phyloP scores from a whole-genome alignment of 75 land plant species.

The Cunninghamia lanceolata region DNA sequence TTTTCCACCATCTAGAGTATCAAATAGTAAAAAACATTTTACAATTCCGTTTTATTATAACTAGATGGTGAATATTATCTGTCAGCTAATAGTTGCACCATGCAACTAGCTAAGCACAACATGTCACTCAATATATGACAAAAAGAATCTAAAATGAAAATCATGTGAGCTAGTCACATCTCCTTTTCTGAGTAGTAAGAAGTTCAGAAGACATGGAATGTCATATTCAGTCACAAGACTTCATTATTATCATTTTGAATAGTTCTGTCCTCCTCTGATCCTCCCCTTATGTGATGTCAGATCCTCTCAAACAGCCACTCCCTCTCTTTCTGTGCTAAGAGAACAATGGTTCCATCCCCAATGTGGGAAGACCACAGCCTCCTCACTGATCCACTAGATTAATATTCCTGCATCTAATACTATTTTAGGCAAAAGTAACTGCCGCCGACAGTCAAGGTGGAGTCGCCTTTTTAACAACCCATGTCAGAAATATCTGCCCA shows the following conservation, averaged over 20 bases:
- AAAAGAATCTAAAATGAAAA: background rate
- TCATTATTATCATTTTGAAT: too few species aligned
- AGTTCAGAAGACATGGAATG: background rate
- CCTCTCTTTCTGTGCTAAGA: background rate
- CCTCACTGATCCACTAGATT: too few species aligned
- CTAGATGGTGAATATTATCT: background rate
- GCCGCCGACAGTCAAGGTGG: too few species aligned
- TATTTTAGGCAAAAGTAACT: too few species aligned
- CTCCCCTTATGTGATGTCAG: too few species aligned
- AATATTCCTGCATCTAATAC: too few species aligned
- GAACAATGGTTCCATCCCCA: background rate
- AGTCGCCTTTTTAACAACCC: too few species aligned
- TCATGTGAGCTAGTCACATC: background rate
- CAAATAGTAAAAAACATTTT: background rate
- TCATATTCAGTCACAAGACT: background rate
- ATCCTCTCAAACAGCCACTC: too few species aligned
- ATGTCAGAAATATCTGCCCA: too few species aligned
- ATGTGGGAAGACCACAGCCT: background rate
- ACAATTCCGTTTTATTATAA: background rate
- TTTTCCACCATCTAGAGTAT: background rate
- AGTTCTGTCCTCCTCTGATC: too few species aligned
- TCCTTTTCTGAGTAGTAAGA: background rate
- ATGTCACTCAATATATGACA: background rate
- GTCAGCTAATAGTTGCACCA: background rate
- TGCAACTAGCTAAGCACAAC: background rate